Conservation (phyloP, 106 monocot species). For the Platanthera zijinensis region DNA sequence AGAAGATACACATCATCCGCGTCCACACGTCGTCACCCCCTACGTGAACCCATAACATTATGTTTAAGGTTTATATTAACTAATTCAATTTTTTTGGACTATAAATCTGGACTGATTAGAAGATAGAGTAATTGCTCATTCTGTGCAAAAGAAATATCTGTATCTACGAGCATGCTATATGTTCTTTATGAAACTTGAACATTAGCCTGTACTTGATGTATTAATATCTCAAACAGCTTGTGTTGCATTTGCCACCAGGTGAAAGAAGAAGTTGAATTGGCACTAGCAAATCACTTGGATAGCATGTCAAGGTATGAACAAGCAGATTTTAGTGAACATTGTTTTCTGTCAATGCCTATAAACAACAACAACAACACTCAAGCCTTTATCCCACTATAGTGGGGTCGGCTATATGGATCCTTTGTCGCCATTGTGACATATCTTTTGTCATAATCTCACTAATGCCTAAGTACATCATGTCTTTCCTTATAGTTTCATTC, state of each 20-base stretch:
- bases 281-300: constrained; percentile 49
- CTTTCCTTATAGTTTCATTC: too few relatives aligned
- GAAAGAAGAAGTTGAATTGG: constrained; percentile 96
- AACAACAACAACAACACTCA: too few relatives aligned
- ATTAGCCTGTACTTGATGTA: neutral
- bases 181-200: neutral
- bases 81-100: neutral
- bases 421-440: too few relatives aligned
- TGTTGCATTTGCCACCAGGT: constrained; percentile 46
- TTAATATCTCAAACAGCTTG: constrained; percentile 1
- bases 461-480: too few relatives aligned
- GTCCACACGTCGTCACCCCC: too few relatives aligned
- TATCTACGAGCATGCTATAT: neutral
- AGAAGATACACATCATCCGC: too few relatives aligned
- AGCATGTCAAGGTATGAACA: constrained; percentile 53
- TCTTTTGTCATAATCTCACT: too few relatives aligned
- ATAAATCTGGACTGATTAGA: neutral
- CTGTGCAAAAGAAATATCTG: neutral
- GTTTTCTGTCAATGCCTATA: neutral
- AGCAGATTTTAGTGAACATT: neutral
- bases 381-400: too few relatives aligned
- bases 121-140: neutral
- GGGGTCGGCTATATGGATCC: too few relatives aligned
- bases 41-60: too few relatives aligned
- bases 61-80: neutral